Base-by-base conservation (phyloP, 2,329 filamentous ascomycete genomes). In the Teratosphaeria gauchensis region DNA sequence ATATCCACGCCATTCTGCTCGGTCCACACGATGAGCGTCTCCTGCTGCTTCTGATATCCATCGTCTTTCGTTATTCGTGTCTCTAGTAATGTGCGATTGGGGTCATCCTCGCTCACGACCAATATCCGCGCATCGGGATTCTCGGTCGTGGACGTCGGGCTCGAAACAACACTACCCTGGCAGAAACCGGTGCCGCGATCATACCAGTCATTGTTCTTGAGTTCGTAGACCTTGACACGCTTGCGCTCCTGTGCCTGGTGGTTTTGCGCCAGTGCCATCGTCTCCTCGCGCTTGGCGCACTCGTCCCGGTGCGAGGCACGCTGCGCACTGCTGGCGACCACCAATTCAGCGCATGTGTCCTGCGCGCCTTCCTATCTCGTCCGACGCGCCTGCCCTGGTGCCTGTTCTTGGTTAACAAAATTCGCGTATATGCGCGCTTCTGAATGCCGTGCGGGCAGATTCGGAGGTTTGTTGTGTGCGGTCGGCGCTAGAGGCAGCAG, bases 191-290 rank as follows among this genome's bases (percentile, higher is more conserved):
- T 99, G 64, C 94, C 94, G 70, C 92, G 84, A 77, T 99, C 94
- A 73, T 92, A 96, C 94, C 94, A 99, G 84, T 97, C 94, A 82
- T 95, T 96, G 77, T 96, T 91, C 75, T 90, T 90, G 70, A 99
- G 83, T 80, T 97, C 94, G 76, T 99, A 99, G 73, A 99, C 94
- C 81, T 99, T 99, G 76, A 97, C 94, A 81, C 94, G 78, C 72
- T 79, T 80, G 70, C 76, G 76, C 69, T 80, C 77, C 68, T 76
- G 78, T 65, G 76, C 72, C 63, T 77, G 75, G 66, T 32, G 54
- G 21, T 31, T 35, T 53, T 51, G 54, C 55, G 51, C 24, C 53
- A 21, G 59, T 16, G 56, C 46, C 58, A 57, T 53, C 35, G 53
- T 32, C 53, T 14, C 19, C 48, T 31, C 42, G 16, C 42, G 42